Evolutionary conservation across 2,329 filamentous ascomycete genomes (phyloP).

Genomic region (Parastagonospora nodorum): DNA sequence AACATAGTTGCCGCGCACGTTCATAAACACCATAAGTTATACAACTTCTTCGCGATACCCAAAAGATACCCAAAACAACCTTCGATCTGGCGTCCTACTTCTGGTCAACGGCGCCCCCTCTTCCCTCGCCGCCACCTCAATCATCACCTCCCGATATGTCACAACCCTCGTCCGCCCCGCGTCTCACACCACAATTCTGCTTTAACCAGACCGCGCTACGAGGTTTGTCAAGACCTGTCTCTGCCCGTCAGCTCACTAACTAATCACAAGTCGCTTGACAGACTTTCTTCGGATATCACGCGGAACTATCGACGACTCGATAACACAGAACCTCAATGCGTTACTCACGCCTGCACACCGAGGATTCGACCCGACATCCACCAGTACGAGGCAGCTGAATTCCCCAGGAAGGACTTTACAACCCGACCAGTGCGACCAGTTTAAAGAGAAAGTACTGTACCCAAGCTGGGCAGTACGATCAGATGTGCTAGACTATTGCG

Average conservation of each 20-base stretch:
- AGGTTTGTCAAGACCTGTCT: constrained; percentile 41
- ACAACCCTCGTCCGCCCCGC: constrained; percentile 46
- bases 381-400: constrained; percentile 64
- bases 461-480: constrained; percentile 84
- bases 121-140: constrained; percentile 11
- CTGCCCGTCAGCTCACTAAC: constrained; percentile 35
- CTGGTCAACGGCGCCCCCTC: constrained; percentile 29
- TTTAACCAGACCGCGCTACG: constrained; percentile 57
- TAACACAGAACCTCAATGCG: constrained; percentile 90
- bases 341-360: constrained; percentile 73
- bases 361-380: constrained; percentile 81
- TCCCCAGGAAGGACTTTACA: constrained; percentile 62
- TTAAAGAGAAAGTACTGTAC: constrained; percentile 80
- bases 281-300: constrained; percentile 91
- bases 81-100: constrained; percentile 35
- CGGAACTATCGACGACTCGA: constrained; percentile 86
- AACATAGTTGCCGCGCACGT: constrained; percentile 1
- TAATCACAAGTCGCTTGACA: constrained; percentile 50
- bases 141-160: constrained; percentile 42
- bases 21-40: not conserved
- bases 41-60: not conserved
- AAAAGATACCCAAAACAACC: not conserved
- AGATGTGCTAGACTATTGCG: constrained; percentile 87
- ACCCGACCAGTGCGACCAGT: constrained; percentile 66
- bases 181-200: constrained; percentile 56